Evolutionary conservation across 2,329 filamentous ascomycete species (phyloP).

Genomic region (Mollisiaceae sp.): DNA sequence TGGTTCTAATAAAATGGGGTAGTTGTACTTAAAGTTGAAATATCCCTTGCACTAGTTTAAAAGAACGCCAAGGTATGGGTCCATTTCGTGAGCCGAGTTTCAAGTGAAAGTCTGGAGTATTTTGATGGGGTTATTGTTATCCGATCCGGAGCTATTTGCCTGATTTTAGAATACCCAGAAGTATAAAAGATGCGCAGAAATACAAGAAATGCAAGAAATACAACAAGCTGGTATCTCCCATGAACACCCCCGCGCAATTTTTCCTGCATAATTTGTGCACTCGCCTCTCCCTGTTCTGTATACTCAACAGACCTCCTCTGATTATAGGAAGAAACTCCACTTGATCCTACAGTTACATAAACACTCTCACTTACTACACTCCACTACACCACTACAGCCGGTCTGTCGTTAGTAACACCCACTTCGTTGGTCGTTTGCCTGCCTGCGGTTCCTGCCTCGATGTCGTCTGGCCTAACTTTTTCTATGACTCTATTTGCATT

Average conservation of each 20-base stretch:
- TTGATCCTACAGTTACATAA: conserved; percentile 20
- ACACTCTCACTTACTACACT: conserved; percentile 17
- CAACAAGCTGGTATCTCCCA: neutral
- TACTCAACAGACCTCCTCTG: conserved; percentile 5
- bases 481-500: conserved; percentile 10
- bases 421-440: conserved; percentile 29
- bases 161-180: too few relatives aligned
- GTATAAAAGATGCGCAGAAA: too few relatives aligned
- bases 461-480: conserved; percentile 7
- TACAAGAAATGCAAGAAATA: too few relatives aligned
- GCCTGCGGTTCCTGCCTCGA: conserved; percentile 17
- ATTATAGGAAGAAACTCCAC: conserved; percentile 26
- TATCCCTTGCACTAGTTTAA: too few relatives aligned
- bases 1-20: neutral
- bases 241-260: neutral
- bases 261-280: neutral
- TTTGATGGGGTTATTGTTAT: too few relatives aligned
- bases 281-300: neutral
- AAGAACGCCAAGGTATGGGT: too few relatives aligned
- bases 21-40: too few relatives aligned
- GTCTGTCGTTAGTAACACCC: conserved; percentile 21
- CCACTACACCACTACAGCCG: conserved; percentile 8
- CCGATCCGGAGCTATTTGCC: too few relatives aligned
- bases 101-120: too few relatives aligned
- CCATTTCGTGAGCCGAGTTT: too few relatives aligned